Evolutionary conservation across 164 flowering plant genomes (phyloP), one percentile per base, ranked within the genome.

Genomic region (Annona squamosa): DNA sequence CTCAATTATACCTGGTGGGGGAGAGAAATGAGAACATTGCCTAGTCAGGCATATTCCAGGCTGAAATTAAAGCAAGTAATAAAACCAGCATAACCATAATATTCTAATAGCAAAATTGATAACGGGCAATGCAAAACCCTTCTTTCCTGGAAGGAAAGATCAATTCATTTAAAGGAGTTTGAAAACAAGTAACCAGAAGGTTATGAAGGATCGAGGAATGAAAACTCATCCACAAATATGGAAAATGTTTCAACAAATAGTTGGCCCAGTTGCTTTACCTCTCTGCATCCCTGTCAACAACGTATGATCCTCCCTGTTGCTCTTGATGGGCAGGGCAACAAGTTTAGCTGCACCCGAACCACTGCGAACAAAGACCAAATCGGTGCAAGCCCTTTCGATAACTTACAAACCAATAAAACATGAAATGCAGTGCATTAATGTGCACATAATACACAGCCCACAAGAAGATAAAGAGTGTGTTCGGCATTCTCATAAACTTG

Each of bases 271-370:
- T 46, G 43, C 13, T 43, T 1, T 82, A 93, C 99, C 99, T 90
- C 98, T 88, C 85, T 93, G 99, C 82, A 96, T 76, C 76, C 99
- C 99, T 76, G 90, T 96, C 26, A 96, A 81, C 73, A 96, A 74
- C 81, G 85, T 89, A n/a, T 76, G 83, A 76, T 96, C 98, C 79
- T 90, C 90, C 84, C 72, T 87, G 77, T 96, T 93, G 81, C 74
- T 93, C 80, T 87, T 85, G 74, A 96, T 82, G 3, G 99, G 99
- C 77, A 86, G 79, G 59, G 98, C 83, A 71, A 93, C 87, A 69
- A 96, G 81, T 85, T 96, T 92, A 46, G 97, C 88, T 73, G 98
- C 98, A 79, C 97, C 95, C 81, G 93, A 81, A 79, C 98, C 87
- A 79, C 92, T 76, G 94, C 84, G 71, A 88, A 82, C 79, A 96